These are phyloP conservation scores for Cryptomeria japonica DNA, from an alignment of 75 land plant species.

Conservation along the genomic window DNA sequence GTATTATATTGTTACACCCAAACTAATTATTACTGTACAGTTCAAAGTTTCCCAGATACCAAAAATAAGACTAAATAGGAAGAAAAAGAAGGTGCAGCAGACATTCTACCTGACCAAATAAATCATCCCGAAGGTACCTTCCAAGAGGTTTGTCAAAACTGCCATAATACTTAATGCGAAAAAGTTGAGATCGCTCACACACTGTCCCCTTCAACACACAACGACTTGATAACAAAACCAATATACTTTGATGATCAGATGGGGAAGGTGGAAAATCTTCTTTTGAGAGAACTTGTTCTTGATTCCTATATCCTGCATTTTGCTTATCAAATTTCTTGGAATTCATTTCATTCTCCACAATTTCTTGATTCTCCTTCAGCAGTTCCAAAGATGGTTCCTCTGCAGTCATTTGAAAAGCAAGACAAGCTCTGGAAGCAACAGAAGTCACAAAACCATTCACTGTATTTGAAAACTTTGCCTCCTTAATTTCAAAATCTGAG, in stretches of 20 bases:
- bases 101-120: conserved; percentile 68
- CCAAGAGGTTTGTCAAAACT: conserved; percentile 94
- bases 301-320: not conserved
- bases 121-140: conserved; percentile 68
- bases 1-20: not conserved
- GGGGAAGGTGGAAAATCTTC: conserved; percentile 40
- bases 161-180: conserved; percentile 90
- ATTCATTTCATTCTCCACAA: not conserved
- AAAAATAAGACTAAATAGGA: not conserved
- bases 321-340: conserved; percentile 1
- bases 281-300: conserved; percentile 10
- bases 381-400: not conserved
- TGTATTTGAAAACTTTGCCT: not conserved
- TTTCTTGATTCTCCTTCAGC: conserved; percentile 3
- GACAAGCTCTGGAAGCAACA: not conserved
- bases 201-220: conserved; percentile 75
- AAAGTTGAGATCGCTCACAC: conserved; percentile 78
- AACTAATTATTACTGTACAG: not conserved
- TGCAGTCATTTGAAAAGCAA: not conserved
- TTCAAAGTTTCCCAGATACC: not conserved
- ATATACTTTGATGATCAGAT: conserved; percentile 83
- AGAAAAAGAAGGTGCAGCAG: not conserved
- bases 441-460: not conserved
- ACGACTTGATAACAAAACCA: conserved; percentile 79
- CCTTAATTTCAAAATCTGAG: not conserved